Percentiles rank a stretch among this genome's conserved stretches.
phyloP scores from a whole-genome alignment of 768 basidiomycete genomes.

The Rhodocollybia butyracea region DNA sequence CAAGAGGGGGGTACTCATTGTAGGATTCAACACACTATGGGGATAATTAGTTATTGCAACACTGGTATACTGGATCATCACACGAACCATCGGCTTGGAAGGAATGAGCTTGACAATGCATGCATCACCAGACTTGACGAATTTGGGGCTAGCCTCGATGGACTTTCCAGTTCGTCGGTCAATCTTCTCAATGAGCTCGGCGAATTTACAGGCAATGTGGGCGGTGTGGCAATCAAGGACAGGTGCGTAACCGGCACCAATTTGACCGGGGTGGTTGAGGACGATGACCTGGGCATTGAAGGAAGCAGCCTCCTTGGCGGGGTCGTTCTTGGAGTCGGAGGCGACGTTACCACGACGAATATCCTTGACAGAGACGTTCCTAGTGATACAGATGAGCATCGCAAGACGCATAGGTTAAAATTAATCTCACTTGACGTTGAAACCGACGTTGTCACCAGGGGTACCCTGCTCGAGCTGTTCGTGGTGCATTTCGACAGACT shows the following conservation, averaged over 20 bases:
- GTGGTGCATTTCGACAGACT: constrained; percentile 99
- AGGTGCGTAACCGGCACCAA: constrained; percentile 97
- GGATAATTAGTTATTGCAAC: constrained; percentile 20
- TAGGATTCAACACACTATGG: constrained; percentile 76
- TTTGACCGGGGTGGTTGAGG: constrained; percentile 99
- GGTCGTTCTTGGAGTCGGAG: constrained; percentile 99
- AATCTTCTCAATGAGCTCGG: constrained; percentile 98
- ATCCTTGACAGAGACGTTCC: constrained; percentile 99
- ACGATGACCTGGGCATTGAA: constrained; percentile 99
- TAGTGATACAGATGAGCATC: constrained; percentile 23
- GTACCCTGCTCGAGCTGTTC: constrained; percentile 92
- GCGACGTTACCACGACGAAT: constrained; percentile 99
- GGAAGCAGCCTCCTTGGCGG: constrained; percentile 97
- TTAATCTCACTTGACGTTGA: constrained; percentile 91
- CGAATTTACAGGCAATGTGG: constrained; percentile 99
- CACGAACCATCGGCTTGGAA: constrained; percentile 83
- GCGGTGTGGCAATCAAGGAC: constrained; percentile 99
- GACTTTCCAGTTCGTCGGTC: constrained; percentile 97
- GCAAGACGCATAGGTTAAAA: constrained; percentile 8
- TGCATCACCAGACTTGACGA: constrained; percentile 99
- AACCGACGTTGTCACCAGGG: constrained; percentile 99
- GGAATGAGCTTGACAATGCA: constrained; percentile 98
- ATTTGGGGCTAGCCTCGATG: constrained; percentile 87
- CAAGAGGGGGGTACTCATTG: constrained; percentile 97
- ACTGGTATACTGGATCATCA: neutral